Percentiles rank a stretch among this genome's conserved stretches.
Evolutionary conservation across 768 basidiomycete species (phyloP).

Genomic region (Fomitopsis serialis): DNA sequence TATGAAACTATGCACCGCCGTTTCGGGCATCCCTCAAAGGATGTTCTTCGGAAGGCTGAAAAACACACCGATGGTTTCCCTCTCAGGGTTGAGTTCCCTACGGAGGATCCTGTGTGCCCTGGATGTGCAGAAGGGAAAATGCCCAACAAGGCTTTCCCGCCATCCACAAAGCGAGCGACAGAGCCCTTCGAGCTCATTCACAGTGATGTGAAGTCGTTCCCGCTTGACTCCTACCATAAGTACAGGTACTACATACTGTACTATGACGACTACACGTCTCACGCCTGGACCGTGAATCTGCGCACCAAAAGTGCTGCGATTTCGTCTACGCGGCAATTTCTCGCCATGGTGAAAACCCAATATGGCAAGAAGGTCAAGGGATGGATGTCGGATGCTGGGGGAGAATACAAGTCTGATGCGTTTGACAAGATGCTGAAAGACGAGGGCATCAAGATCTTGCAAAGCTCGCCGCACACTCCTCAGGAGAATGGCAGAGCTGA

Average conservation of each 20-base stretch:
- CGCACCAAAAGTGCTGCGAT: conserved; percentile 1
- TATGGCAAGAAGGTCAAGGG: background rate
- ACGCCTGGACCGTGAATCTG: background rate
- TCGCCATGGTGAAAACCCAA: conserved; percentile 4
- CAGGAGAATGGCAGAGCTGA: conserved; percentile 36
- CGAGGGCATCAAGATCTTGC: conserved; percentile 3
- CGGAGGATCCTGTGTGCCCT: background rate
- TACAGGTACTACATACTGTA: no score
- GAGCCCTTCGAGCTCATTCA: conserved; percentile 1
- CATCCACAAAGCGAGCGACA: background rate
- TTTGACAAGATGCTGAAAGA: background rate
- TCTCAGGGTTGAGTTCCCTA: background rate
- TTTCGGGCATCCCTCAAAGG: background rate
- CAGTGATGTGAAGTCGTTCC: conserved; percentile 1
- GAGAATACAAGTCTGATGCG: conserved; percentile 2
- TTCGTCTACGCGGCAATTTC: no score
- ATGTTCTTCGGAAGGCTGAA: background rate
- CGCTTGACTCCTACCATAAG: no score
- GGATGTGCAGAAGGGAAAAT: conserved; percentile 1
- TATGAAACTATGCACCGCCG: background rate
- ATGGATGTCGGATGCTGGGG: conserved; percentile 1
- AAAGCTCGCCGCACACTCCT: conserved; percentile 21
- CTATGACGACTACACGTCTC: conserved; percentile 5
- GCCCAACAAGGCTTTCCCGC: background rate
- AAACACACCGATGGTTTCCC: background rate